phyloP scores from a whole-genome alignment of 805 yeast genomes.

The Ogataea siamensis region DNA sequence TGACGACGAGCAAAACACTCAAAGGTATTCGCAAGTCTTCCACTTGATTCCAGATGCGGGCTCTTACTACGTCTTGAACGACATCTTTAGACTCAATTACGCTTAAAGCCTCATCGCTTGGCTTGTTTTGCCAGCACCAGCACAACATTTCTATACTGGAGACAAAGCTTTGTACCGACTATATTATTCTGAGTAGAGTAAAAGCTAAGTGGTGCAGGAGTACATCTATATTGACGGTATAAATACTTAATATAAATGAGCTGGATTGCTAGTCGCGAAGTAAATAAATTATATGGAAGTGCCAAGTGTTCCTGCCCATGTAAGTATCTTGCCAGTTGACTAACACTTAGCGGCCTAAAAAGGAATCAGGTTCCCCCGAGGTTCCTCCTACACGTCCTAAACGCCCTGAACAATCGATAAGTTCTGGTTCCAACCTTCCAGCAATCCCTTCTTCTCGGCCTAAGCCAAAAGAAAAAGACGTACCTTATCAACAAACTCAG shows the following conservation, averaged over 20 bases:
- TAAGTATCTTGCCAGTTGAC: conserved; percentile 13
- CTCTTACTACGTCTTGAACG: conserved; percentile 93
- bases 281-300: conserved; percentile 18
- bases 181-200: background rate
- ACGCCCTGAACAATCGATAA: background rate
- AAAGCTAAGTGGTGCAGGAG: background rate
- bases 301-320: conserved; percentile 25
- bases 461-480: background rate
- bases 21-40: conserved; percentile 96
- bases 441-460: conserved; percentile 21
- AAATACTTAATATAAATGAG: conserved; percentile 6
- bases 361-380: conserved; percentile 1
- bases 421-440: conserved; percentile 12
- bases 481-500: no score
- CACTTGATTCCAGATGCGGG: conserved; percentile 91
- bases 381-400: conserved; percentile 10
- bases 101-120: conserved; percentile 37
- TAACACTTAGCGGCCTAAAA: conserved; percentile 8
- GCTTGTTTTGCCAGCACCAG: background rate
- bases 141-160: background rate
- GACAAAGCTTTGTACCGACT: background rate
- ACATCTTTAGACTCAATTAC: conserved; percentile 93
- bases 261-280: conserved; percentile 9
- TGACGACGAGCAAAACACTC: conserved; percentile 94
- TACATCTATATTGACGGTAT: background rate